phyloP scores from a whole-genome alignment of 306 rosid species.

The Pyrus pyrifolia region DNA sequence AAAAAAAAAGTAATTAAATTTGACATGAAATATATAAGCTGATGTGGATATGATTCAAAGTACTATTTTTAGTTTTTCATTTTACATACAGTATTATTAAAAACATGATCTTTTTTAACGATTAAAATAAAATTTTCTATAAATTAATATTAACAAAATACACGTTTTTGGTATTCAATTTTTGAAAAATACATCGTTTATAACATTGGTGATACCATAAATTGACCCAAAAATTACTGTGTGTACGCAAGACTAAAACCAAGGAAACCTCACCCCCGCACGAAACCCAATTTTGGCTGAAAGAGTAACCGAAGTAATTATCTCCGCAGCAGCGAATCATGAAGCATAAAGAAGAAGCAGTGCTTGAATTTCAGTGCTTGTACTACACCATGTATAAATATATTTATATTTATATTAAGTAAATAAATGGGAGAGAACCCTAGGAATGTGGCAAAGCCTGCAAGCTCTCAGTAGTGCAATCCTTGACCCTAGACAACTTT shows the following conservation, averaged over 20 bases:
- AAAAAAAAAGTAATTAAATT: no score
- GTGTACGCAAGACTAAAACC: background rate
- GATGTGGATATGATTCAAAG: no score
- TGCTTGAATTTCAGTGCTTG: slow-evolving; percentile 18
- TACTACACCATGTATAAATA: background rate
- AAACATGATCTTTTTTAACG: no score
- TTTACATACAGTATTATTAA: no score
- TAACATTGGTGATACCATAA: no score
- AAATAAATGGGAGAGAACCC: slow-evolving; percentile 1
- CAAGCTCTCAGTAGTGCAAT: slow-evolving; percentile 21
- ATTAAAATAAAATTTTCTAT: no score
- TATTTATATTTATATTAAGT: background rate
- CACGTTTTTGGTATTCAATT: no score
- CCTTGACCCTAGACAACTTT: slow-evolving; percentile 22
- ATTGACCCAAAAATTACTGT: background rate
- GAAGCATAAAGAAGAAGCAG: background rate
- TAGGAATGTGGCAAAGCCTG: slow-evolving; percentile 18
- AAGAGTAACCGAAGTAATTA: slow-evolving; percentile 1
- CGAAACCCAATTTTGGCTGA: background rate
- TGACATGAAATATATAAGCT: no score
- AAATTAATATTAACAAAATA: no score
- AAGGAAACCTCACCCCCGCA: background rate
- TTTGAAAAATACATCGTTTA: no score
- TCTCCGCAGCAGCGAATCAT: background rate
- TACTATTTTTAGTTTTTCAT: no score